Base-by-base conservation (phyloP, 306 rosid species). In the Prunus dulcis region DNA sequence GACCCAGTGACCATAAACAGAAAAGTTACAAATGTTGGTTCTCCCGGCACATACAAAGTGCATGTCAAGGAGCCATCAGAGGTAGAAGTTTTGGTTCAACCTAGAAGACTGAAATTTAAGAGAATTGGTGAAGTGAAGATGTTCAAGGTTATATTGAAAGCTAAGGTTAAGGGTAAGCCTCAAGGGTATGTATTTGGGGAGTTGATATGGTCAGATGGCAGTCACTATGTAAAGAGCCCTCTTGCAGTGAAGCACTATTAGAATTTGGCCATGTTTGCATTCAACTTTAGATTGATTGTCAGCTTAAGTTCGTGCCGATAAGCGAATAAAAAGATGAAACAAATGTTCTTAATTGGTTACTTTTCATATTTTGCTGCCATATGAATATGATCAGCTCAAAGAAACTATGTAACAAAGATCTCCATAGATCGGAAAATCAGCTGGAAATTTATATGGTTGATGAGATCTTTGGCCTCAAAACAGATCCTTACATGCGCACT, bases 21-120 rank as follows among this genome's bases (percentile, higher is more conserved):
- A 66, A 86, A 69, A 17, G 73, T 88, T 45, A 89, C 84, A 18
- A 91, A 89, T 38, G 97, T 89, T 12, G 92, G 92, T 1, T 8
- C 79, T 4, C 84, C 89, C 13, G 73, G 88, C 53, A 77, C 41
- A 0, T 91, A 91, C 52, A 61, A 10, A n/a, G 92, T 69, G 14
- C 14, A 0, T 3, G 81, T 89, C 12, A 38, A 46, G 70, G 75
- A 80, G 30, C 90, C 91, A 9, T 43, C 22, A 0, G 80, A 74
- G 15, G 79, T 87, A 71, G 4, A 5, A 11, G 79, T 91, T 41
- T 45, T 64, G 2, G 79, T 87, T 49, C 20, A 80, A 67, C 96
- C 96, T 2, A 28, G 12, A 4, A 38, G 12, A 19, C 55, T 87
- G 69, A 58, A 30, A 1, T 91, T 91, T 28, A 64, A 66, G 15